Conservation (phyloP, 768 basidiomycete genomes). For the Dacryopinax primogenitus region DNA sequence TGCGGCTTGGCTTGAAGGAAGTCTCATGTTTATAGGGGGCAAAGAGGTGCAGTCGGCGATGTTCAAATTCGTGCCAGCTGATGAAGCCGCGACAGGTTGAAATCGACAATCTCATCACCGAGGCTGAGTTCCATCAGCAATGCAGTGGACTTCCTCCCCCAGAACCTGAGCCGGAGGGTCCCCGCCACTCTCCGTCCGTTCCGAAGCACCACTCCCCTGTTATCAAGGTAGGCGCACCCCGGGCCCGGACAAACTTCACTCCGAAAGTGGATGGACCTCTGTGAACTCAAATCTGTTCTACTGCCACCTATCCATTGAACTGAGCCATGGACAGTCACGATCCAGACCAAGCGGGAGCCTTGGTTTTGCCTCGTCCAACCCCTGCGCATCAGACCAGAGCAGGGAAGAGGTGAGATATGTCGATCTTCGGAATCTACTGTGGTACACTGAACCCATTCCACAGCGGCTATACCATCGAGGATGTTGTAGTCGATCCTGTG, state of each 20-base stretch:
- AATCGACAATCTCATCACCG: neutral
- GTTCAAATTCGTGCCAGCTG: no score
- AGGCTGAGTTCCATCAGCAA: neutral
- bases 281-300: neutral
- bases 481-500: slow-evolving; percentile 84
- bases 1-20: neutral
- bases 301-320: neutral
- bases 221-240: neutral
- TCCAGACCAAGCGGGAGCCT: slow-evolving; percentile 57
- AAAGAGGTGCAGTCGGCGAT: neutral
- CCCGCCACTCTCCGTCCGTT: neutral
- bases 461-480: slow-evolving; percentile 48
- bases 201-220: neutral
- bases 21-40: neutral
- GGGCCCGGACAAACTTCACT: neutral
- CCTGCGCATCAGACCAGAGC: slow-evolving; percentile 50
- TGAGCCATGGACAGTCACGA: slow-evolving; percentile 45
- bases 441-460: neutral
- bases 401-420: slow-evolving; percentile 50
- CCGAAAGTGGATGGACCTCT: neutral
- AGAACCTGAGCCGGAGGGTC: neutral
- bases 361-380: slow-evolving; percentile 74
- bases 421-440: neutral
- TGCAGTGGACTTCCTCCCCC: neutral
- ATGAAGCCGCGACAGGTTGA: no score